Evolutionary conservation across 495 filamentous ascomycete species (phyloP), one percentile per base, ranked within the genome.

Genomic region (Aspergillus homomorphus): DNA sequence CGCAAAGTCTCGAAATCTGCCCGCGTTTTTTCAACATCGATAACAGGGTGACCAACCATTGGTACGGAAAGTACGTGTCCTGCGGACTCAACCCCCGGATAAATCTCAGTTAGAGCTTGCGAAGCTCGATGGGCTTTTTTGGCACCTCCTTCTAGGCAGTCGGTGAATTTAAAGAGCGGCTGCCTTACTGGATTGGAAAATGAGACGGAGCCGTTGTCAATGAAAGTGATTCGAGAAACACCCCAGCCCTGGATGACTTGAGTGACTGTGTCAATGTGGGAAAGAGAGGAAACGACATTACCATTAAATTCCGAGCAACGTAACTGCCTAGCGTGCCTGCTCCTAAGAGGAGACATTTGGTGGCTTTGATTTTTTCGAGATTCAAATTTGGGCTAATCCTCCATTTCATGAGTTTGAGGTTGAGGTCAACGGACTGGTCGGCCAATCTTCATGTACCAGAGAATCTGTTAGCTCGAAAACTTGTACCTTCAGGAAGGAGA

Each of bases 391-490:
- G 94, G 19, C 92, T 90, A 56, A 98, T 89, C 23, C 94, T 86
- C 94, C 94, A 98, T 76, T 96, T 97, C 84, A 98, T 98, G 53
- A 98, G 81, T 73, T 97, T 98, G 58, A 97, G 80, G 66, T 98
- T 98, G 50, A 98, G 84, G 66, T 98, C 94, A 10, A 97, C 94
- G n/a, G 92, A 89, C 70, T 96, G 91, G 62, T 97, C 92, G 21
- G 94, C 94, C 22, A 98, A 79, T 60, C 84, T 85, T 54, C 61
- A 52, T 41, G 26, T 9, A 49, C 22, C 2, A 22, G 2, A 48
- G 18, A 18, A 22, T 14, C 15, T 10, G 16, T 57, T 46, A 53
- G 24, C 38, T 15, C 5, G n/a, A 45, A 18, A 23, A 21, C 8
- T 21, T 45, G 7, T 19, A 8, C n/a, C 15, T 41, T 38, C 38